Base-by-base conservation (phyloP, 768 basidiomycete species). In the Auricularia sp. region DNA sequence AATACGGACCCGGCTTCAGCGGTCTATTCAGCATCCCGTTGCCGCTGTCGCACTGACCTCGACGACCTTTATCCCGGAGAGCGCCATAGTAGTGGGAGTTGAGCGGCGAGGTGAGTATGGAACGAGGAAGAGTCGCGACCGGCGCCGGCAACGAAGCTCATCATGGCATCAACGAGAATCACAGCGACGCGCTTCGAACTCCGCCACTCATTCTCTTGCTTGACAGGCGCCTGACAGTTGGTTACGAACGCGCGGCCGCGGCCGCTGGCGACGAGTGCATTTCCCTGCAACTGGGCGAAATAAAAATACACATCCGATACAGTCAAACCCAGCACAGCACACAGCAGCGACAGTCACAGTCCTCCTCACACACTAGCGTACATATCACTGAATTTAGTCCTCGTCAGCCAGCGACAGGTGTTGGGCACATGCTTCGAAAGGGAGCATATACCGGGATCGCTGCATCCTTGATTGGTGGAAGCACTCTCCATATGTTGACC, bases 391-490 rank as follows among this genome's bases (percentile, higher is more conserved):
- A n/a, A n/a, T n/a, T n/a, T n/a, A n/a, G n/a, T n/a, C n/a, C n/a
- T n/a, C n/a, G n/a, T n/a, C n/a, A n/a, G n/a, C n/a, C n/a, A n/a
- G n/a, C n/a, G n/a, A n/a, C n/a, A 64, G 68, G 24, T 0, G 63
- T 62, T 8, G 2, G 2, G 0, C 13, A 63, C 3, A n/a, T 68
- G 0, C 67, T 82, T 0, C 66, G 75, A 0, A 82, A 78, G 65
- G 69, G 75, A 0, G 80, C 77, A 1, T 68, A 76, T 2, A 77
- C 78, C 0, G 80, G 81, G 0, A 71, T 82, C 1, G 78, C 80
- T 1, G 76, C 79, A 1, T 74, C 74, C 0, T 63, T 79, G 0
- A 78, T 82, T 7, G 73, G 72, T 13, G 79, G 79, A 0, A 66
- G 54, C 54, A 56, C 56, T 1, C 24, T 64, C 1, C 63, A 56